Evolutionary conservation across 202 grass and related monocot genomes (phyloP).

Genomic region (Carex arenaria): DNA sequence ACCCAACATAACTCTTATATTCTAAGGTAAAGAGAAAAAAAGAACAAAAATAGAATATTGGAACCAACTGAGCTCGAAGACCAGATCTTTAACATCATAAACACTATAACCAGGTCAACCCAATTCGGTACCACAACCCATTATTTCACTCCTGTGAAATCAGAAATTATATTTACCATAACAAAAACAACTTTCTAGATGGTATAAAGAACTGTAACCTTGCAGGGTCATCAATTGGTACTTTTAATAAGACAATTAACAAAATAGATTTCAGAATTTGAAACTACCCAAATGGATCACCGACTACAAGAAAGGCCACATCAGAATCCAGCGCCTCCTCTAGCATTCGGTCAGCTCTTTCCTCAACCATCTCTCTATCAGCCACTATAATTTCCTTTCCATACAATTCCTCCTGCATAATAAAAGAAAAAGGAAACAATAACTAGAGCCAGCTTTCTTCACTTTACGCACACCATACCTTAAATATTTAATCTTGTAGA

Average conservation of each 20-base stretch:
- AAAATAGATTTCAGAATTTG: not conserved
- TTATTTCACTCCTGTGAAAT: not conserved
- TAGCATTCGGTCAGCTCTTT: constrained; percentile 62
- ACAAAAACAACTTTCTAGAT: not conserved
- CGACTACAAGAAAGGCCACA: constrained; percentile 80
- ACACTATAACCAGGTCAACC: not conserved
- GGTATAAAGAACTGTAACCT: not conserved
- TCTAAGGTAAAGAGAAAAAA: not conserved
- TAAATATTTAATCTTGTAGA: not conserved
- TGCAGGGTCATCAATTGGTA: not conserved
- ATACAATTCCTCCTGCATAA: constrained; percentile 69
- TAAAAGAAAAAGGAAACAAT: not conserved
- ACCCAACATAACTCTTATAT: not conserved
- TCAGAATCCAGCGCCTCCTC: constrained; percentile 38
- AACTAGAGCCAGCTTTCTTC: not conserved
- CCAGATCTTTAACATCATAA: not conserved
- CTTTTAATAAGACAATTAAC: not conserved
- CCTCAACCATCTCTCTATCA: constrained; percentile 94
- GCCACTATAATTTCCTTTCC: constrained; percentile 73
- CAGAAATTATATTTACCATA: not conserved
- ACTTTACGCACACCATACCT: not conserved
- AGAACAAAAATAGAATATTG: not conserved
- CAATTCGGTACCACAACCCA: not conserved
- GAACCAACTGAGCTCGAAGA: not conserved
- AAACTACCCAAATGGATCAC: constrained; percentile 86